Base-by-base conservation (phyloP, 768 basidiomycete species). In the Phylloporus sp. region DNA sequence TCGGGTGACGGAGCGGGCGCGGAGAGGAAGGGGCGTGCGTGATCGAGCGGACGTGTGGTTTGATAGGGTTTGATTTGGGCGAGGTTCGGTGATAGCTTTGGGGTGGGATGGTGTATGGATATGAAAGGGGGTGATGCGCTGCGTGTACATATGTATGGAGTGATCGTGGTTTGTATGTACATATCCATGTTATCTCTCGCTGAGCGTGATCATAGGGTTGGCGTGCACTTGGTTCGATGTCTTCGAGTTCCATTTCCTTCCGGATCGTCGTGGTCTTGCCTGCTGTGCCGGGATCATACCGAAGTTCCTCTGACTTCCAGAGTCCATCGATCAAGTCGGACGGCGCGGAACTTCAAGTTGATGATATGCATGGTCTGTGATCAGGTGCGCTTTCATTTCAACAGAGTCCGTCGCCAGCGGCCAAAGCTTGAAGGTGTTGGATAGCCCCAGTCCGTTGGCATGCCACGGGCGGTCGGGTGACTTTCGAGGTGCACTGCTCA, bases 11-110 rank as follows among this genome's bases (percentile, higher is more conserved):
- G 61, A 60, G 49, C 53, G 54, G 38, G 51, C 48, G 18, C 63
- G 56, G 28, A 57, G 24, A 23, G 39, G 46, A 6, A 44, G 52
- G 14, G 52, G 39, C 1, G 54, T 67, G n/a, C 53, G 44, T 9
- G 66, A 62, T 23, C 52, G 52, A 21, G 56, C 60, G 0, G 67
- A 69, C 36, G 62, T 63, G 21, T 67, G 64, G 68, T 67, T 68
- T 21, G 57, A 64, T 27, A 55, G 36, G 33, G 39, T 55, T 38
- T 31, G 17, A 33, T 17, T 15, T 28, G 27, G 15, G 28, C 11
- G 32, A 58, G 23, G 21, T 20, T 14, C 15, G 4, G 5, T 15
- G 13, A 15, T 28, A 34, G 21, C n/a, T n/a, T n/a, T n/a, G 27
- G 34, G 42, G 2, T n/a, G 47, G n/a, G 22, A n/a, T n/a, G n/a